Conservation (phyloP, 2,329 filamentous ascomycete genomes). For the Fusarium irregulare region DNA sequence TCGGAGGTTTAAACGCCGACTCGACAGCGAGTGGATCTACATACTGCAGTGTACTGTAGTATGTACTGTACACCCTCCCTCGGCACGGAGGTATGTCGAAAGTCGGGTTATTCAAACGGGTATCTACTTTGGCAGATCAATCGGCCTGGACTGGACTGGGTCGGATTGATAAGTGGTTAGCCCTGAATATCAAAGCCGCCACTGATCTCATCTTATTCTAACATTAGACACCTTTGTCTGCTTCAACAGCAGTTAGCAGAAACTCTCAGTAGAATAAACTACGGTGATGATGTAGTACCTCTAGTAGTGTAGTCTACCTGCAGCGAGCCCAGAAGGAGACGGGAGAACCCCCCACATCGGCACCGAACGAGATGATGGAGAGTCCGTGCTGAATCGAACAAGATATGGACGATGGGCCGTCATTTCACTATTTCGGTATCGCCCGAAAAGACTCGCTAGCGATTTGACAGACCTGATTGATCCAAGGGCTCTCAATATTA, state of each 20-base stretch:
- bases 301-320: neutral
- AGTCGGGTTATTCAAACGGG: slow-evolving; percentile 17
- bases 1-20: slow-evolving; percentile 41
- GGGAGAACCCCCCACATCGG: slow-evolving; percentile 28
- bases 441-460: slow-evolving; percentile 1
- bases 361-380: slow-evolving; percentile 27
- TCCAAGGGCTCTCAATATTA: neutral
- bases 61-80: slow-evolving; percentile 6
- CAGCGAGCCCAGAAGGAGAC: neutral
- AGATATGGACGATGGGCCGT: slow-evolving; percentile 5
- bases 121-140: slow-evolving; percentile 4
- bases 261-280: neutral
- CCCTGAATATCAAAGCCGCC: slow-evolving; percentile 3
- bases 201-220: slow-evolving; percentile 23
- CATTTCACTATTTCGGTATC: slow-evolving; percentile 10
- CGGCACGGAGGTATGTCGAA: slow-evolving; percentile 34
- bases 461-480: neutral
- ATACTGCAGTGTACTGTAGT: neutral
- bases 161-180: neutral
- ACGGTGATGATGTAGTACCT: neutral
- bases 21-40: slow-evolving; percentile 20
- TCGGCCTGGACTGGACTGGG: slow-evolving; percentile 1
- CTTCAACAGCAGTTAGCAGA: neutral
- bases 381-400: neutral
- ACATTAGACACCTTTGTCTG: neutral